Conservation (phyloP, 345 rosid genomes). For the Hibiscus mutabilis region DNA sequence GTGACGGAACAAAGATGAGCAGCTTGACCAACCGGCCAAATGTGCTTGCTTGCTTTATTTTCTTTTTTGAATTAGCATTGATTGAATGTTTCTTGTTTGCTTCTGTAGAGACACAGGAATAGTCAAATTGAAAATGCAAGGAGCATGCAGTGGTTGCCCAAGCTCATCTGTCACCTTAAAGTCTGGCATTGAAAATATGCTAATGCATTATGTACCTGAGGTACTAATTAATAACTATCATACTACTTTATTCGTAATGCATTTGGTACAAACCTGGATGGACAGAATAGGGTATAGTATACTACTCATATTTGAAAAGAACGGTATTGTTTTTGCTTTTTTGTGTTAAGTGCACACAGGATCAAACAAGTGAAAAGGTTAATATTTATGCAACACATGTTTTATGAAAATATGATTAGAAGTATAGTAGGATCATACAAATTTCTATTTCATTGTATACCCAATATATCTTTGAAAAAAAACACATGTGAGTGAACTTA, state of each 20-base stretch:
- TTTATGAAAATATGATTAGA: background rate
- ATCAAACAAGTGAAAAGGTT: background rate
- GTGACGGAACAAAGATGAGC: no score
- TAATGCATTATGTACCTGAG: conserved; percentile 98
- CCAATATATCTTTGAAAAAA: background rate
- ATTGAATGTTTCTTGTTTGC: conserved; percentile 13
- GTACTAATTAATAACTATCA: conserved; percentile 27
- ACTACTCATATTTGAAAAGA: background rate
- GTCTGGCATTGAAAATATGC: conserved; percentile 96
- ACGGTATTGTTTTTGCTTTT: background rate
- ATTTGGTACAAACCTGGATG: background rate
- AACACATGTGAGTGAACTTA: background rate
- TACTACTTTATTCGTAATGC: background rate
- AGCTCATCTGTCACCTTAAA: conserved; percentile 95
- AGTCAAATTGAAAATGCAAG: conserved; percentile 92
- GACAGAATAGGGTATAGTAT: background rate
- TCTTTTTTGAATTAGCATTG: background rate
- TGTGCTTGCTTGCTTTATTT: background rate
- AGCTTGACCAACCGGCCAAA: no score
- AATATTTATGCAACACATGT: background rate
- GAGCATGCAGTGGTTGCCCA: conserved; percentile 99
- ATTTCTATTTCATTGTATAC: background rate
- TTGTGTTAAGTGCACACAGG: background rate
- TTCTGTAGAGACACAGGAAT: conserved; percentile 70
- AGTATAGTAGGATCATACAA: background rate